Conservation (phyloP, 1,139 yeast genomes). For the Yamadazyma trypodendri region DNA sequence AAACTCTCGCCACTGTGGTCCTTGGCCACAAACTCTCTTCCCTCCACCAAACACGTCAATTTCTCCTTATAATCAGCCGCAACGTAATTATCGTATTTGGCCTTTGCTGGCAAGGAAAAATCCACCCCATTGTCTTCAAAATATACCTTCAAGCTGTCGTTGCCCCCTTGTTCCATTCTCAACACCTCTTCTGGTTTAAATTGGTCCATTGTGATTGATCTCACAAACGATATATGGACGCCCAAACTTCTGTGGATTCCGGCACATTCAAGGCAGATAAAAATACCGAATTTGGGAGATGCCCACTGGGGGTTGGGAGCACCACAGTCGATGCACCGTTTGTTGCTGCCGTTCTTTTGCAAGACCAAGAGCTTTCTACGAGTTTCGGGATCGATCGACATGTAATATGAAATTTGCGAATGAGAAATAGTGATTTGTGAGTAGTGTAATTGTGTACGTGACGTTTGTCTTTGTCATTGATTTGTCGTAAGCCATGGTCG, state of each 20-base stretch:
- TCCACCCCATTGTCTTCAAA: conserved; percentile 76
- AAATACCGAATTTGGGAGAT: conserved; percentile 94
- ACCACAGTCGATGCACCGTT: conserved; percentile 88
- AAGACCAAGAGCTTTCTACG: conserved; percentile 76
- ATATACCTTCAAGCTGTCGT: conserved; percentile 68
- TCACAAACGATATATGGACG: conserved; percentile 93
- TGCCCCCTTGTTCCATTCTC: conserved; percentile 95
- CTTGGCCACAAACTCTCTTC: conserved; percentile 64
- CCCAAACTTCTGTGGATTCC: conserved; percentile 96
- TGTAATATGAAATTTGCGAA: conserved; percentile 10
- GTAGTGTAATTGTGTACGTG: too few species aligned
- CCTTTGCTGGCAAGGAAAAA: conserved; percentile 57
- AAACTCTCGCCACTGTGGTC: conserved; percentile 56
- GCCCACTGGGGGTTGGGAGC: conserved; percentile 99
- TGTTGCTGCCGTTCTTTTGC: conserved; percentile 81
- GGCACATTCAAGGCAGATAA: conserved; percentile 96
- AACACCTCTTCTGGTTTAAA: conserved; percentile 88
- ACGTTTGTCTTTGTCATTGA: not conserved
- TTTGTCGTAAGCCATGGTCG: too few species aligned
- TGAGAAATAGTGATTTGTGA: too few species aligned
- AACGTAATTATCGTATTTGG: conserved; percentile 81
- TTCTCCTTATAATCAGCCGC: conserved; percentile 94
- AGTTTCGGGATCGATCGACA: conserved; percentile 89
- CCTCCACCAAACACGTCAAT: conserved; percentile 73
- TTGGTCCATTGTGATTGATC: conserved; percentile 97